phyloP scores from a whole-genome alignment of 495 filamentous ascomycete genomes.

The Neurospora pannonica region DNA sequence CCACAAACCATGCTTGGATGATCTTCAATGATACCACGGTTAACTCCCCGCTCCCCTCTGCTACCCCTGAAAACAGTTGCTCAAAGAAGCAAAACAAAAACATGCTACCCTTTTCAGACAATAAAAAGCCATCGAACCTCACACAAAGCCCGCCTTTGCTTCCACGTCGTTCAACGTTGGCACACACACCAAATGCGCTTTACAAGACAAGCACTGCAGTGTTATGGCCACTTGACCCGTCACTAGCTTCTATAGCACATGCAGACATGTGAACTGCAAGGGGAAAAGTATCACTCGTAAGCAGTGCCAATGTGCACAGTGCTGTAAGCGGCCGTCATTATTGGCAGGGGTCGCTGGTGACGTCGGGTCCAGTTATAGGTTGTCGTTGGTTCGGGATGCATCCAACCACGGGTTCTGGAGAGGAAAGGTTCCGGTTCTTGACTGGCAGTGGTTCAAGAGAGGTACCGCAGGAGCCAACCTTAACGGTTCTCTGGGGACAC shows the following conservation, averaged over 20 bases:
- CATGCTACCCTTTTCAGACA: background rate
- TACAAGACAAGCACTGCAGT: background rate
- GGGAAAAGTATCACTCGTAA: background rate
- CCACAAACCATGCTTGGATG: background rate
- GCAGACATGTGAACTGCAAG: background rate
- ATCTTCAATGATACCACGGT: background rate
- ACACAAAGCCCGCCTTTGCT: background rate
- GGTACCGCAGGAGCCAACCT: background rate
- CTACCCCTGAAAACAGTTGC: background rate
- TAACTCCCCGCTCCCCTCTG: background rate
- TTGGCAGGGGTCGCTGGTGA: background rate
- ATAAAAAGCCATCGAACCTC: background rate
- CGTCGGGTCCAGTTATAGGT: background rate
- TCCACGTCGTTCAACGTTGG: background rate
- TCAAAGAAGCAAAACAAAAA: background rate
- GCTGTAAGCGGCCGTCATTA: background rate
- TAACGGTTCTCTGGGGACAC: background rate
- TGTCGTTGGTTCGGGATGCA: background rate
- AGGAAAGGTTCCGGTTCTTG: background rate
- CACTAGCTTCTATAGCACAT: background rate
- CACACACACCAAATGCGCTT: background rate
- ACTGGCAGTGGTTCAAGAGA: background rate
- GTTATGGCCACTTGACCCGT: background rate
- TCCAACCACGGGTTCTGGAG: background rate
- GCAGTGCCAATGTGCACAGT: background rate